A percentile compares a stretch with the other conserved stretches of the same genome.
phyloP scores from a whole-genome alignment of 2,329 filamentous ascomycete genomes.

The Aspergillus awamori region DNA sequence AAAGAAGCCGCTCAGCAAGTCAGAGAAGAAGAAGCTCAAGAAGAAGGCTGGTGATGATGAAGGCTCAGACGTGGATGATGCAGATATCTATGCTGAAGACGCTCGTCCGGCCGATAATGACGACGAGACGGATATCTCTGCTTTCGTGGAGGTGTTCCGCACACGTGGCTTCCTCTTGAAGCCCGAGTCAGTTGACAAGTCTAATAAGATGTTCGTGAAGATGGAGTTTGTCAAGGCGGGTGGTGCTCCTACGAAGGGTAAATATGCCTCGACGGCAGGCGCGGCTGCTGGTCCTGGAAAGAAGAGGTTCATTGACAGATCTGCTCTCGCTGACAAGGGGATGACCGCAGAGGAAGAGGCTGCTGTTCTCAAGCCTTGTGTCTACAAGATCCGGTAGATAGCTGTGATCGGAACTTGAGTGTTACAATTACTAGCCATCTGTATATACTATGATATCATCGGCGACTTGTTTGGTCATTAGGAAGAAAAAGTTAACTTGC shows the following conservation, averaged over 20 bases:
- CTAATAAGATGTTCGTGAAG: slow-evolving; percentile 97
- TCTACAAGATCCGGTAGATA: slow-evolving; percentile 82
- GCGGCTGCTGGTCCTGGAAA: slow-evolving; percentile 39
- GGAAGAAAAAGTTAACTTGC: background rate
- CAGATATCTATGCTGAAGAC: slow-evolving; percentile 57
- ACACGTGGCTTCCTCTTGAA: slow-evolving; percentile 84
- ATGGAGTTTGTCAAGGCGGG: slow-evolving; percentile 91
- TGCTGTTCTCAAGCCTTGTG: slow-evolving; percentile 87
- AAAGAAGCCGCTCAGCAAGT: slow-evolving; percentile 44
- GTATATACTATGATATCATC: slow-evolving; percentile 10
- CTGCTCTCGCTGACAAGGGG: slow-evolving; percentile 57
- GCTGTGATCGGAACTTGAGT: background rate
- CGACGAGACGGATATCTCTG: slow-evolving; percentile 80
- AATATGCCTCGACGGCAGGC: slow-evolving; percentile 55
- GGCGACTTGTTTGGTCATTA: background rate
- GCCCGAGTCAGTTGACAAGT: slow-evolving; percentile 72
- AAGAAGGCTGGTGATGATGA: slow-evolving; percentile 53
- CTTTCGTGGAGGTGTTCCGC: slow-evolving; percentile 81
- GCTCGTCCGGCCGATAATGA: slow-evolving; percentile 58
- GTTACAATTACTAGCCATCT: slow-evolving; percentile 5
- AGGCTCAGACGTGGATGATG: slow-evolving; percentile 47
- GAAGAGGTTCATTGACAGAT: slow-evolving; percentile 61
- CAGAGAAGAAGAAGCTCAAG: slow-evolving; percentile 48
- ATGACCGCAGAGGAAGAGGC: slow-evolving; percentile 62
- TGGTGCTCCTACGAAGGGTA: slow-evolving; percentile 70